phyloP scores from a whole-genome alignment of 2,329 filamentous ascomycete genomes.

The Paraphoma sp. region DNA sequence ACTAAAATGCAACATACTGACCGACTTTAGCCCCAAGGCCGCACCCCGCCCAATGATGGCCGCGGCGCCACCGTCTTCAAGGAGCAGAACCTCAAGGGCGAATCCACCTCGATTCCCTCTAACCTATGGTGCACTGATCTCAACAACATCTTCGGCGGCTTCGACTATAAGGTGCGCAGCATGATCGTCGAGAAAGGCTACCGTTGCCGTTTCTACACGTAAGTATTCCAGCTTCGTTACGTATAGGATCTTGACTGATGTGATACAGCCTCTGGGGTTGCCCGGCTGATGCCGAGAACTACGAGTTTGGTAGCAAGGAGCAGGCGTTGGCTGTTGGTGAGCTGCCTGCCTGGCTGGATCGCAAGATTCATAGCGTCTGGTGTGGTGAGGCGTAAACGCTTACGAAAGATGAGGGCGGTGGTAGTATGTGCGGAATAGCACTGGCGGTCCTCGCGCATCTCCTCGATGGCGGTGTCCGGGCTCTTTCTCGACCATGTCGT shows the following conservation, averaged over 20 bases:
- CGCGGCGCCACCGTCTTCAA: conserved; percentile 21
- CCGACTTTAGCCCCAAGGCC: background rate
- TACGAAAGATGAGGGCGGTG: background rate
- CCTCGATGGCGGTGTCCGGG: no score
- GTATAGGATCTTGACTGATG: background rate
- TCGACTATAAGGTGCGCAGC: conserved; percentile 21
- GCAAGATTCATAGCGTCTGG: conserved; percentile 1
- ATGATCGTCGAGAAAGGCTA: conserved; percentile 18
- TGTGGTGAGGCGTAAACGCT: background rate
- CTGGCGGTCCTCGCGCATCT: no score
- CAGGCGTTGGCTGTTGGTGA: background rate
- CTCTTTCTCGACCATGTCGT: no score
- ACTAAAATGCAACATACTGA: no score
- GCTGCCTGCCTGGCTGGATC: conserved; percentile 1
- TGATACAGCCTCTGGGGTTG: conserved; percentile 1
- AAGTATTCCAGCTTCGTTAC: conserved; percentile 3
- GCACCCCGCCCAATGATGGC: background rate
- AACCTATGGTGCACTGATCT: conserved; percentile 21
- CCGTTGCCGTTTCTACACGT: conserved; percentile 29
- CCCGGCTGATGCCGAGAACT: background rate
- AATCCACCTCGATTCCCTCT: conserved; percentile 14
- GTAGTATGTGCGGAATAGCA: background rate
- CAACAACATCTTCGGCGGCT: conserved; percentile 24
- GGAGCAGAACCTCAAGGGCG: conserved; percentile 5
- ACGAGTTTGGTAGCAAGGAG: conserved; percentile 6